phyloP scores from a whole-genome alignment of 805 yeast genomes.

The Priceomyces melissophilus region DNA sequence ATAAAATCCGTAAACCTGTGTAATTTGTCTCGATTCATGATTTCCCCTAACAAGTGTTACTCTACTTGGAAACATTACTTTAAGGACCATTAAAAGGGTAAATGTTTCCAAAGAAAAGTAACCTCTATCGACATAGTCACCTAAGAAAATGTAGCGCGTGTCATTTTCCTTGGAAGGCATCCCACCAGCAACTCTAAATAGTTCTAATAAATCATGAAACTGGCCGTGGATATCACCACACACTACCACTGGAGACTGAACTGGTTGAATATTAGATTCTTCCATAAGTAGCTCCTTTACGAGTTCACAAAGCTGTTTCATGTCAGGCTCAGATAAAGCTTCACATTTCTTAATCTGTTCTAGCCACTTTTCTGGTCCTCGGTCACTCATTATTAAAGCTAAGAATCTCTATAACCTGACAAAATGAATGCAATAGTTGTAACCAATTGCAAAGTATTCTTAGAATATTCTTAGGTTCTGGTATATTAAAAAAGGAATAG shows the following conservation, averaged over 20 bases:
- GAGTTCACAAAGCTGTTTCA: constrained; percentile 94
- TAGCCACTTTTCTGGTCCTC: constrained; percentile 96
- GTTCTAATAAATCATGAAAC: constrained; percentile 88
- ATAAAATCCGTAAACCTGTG: constrained; percentile 98
- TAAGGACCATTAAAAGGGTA: constrained; percentile 87
- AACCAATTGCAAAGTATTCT: too few species aligned
- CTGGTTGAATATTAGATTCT: constrained; percentile 92
- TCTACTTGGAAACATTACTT: constrained; percentile 80
- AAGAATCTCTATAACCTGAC: too few species aligned
- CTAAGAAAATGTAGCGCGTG: constrained; percentile 72
- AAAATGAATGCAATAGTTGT: too few species aligned
- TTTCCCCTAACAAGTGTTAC: constrained; percentile 95
- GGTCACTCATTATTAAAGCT: constrained; percentile 45
- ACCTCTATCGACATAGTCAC: constrained; percentile 98
- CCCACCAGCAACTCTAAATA: constrained; percentile 90
- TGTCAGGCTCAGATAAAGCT: constrained; percentile 83
- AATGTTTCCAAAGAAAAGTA: constrained; percentile 92
- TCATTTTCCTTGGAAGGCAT: constrained; percentile 74
- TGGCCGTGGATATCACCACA: constrained; percentile 99
- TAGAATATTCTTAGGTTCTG: too few species aligned
- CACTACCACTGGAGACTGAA: constrained; percentile 87
- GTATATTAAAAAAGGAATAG: too few species aligned
- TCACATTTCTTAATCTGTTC: constrained; percentile 90
- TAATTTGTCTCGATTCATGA: constrained; percentile 94
- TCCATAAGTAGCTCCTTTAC: constrained; percentile 95